A percentile compares a stretch with the other conserved stretches of the same genome.
phyloP scores from a whole-genome alignment of 2,329 filamentous ascomycete genomes.

The Colletotrichum orbiculare region DNA sequence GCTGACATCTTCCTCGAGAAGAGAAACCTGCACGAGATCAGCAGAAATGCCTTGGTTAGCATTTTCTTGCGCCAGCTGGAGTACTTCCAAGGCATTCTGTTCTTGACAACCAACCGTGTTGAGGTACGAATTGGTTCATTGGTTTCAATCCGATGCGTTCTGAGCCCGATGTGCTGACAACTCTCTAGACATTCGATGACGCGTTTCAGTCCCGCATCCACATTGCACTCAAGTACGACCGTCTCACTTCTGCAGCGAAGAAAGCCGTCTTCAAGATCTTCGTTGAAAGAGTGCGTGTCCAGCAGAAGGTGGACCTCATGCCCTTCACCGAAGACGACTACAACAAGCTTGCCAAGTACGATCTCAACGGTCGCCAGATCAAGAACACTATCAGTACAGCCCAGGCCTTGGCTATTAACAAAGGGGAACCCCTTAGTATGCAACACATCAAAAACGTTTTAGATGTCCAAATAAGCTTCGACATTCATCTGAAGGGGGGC shows the following conservation, averaged over 20 bases:
- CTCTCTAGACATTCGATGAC: slow-evolving; percentile 78
- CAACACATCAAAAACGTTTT: slow-evolving; percentile 83
- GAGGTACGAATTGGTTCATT: slow-evolving; percentile 47
- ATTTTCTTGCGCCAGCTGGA: slow-evolving; percentile 89
- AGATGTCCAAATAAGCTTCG: slow-evolving; percentile 86
- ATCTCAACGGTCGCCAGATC: slow-evolving; percentile 76
- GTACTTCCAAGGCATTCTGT: slow-evolving; percentile 92
- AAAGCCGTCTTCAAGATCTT: slow-evolving; percentile 88
- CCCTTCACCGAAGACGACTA: slow-evolving; percentile 77
- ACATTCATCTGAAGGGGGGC: slow-evolving; percentile 84
- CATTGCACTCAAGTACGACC: slow-evolving; percentile 83
- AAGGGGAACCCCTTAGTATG: slow-evolving; percentile 78
- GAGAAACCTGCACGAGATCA: slow-evolving; percentile 83
- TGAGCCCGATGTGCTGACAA: too few relatives aligned
- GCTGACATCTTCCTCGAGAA: slow-evolving; percentile 88
- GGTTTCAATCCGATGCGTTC: too few relatives aligned
- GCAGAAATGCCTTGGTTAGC: slow-evolving; percentile 86
- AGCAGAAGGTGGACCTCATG: slow-evolving; percentile 67
- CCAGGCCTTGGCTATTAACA: slow-evolving; percentile 84
- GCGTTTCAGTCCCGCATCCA: slow-evolving; percentile 91
- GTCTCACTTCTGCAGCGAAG: slow-evolving; percentile 77
- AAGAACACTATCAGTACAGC: slow-evolving; percentile 89
- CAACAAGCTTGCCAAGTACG: slow-evolving; percentile 72
- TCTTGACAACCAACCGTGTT: slow-evolving; percentile 89
- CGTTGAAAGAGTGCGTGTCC: slow-evolving; percentile 75